Evolutionary conservation across 768 basidiomycete species (phyloP).

Genomic region (Cystofilobasidium macerans): DNA sequence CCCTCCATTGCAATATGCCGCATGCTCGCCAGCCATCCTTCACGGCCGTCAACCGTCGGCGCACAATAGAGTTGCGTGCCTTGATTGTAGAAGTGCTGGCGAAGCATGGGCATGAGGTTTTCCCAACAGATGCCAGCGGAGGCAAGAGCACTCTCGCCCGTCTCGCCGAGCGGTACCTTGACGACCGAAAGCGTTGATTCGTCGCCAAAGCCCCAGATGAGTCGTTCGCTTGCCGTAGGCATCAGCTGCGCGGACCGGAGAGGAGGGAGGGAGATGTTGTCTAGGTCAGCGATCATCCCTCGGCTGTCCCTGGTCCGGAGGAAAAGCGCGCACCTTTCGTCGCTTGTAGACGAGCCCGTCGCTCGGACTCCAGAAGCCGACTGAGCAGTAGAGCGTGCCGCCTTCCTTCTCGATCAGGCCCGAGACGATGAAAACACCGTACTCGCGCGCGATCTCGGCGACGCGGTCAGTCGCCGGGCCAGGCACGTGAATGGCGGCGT

Average conservation of each 20-base stretch:
- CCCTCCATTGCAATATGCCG: constrained; percentile 57
- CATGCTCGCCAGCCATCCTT: constrained; percentile 52
- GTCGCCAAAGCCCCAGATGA: constrained; percentile 56
- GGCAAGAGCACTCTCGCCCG: constrained; percentile 42
- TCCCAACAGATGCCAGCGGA: constrained; percentile 54
- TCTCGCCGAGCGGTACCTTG: constrained; percentile 40
- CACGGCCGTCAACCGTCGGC: constrained; percentile 54
- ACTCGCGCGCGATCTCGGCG: constrained; percentile 45
- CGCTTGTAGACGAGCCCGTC: constrained; percentile 52
- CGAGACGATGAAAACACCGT: constrained; percentile 49
- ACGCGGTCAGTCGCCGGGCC: constrained; percentile 44
- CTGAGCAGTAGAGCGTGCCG: constrained; percentile 55
- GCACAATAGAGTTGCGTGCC: constrained; percentile 56
- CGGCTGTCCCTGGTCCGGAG: background rate
- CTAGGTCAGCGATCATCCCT: too few relatives aligned
- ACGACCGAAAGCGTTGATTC: constrained; percentile 47
- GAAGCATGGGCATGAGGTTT: constrained; percentile 45
- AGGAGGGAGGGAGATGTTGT: too few relatives aligned
- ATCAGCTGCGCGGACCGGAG: constrained; percentile 39
- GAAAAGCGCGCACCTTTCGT: constrained; percentile 40
- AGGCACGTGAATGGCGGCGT: constrained; percentile 50
- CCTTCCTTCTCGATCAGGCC: constrained; percentile 52
- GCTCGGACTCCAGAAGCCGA: constrained; percentile 48
- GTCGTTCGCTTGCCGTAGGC: constrained; percentile 52
- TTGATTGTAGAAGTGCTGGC: constrained; percentile 51